Base-by-base conservation (phyloP, 2,329 filamentous ascomycete genomes). In the Aspergillus sp. region DNA sequence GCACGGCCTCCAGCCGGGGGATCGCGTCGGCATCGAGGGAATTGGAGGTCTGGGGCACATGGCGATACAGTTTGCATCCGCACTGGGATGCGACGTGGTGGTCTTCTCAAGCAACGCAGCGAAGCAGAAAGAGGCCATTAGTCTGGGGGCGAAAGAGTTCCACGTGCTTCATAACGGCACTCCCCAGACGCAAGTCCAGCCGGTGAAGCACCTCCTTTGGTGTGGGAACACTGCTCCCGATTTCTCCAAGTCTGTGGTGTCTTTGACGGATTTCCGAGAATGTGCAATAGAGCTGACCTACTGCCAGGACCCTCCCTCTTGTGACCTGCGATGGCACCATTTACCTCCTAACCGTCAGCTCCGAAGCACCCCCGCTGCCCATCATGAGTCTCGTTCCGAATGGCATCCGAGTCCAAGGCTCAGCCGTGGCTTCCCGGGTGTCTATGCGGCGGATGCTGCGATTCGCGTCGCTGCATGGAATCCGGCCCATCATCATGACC, bases 401-500 rank as follows among this genome's bases (percentile, higher is more conserved):
- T 40, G 78, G 74, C 6, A 58, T 74, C 10, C 73, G 67, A 4
- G 63, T 88, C 4, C 67, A 74, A 40, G 77, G 77, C 4, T 78
- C 69, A 60, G 67, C 79, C 0, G 70, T 69, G 20, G 80, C 80
- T 0, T 69, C 80, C 31, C 68, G 75, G 0, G 59, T 73, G 15
- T 72, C 81, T 43, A 65, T 69, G 33, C 72, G 78, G 49, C 72
- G 80, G 48, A 76, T 80, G 30, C 69, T 84, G 34, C 63, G 62
- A 3, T 84, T 85, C 50, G 69, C 78, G 0, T 59, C 66, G 40
- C 55, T 64, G 11, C 74, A 82, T 44, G 64, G 64, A 4, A 68
- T 84, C 41, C 69, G 71, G 52, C 80, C 78, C 35, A 66, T 81
- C 55, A 58, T 82, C 19, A 71, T 82, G 62, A 74, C 64, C 51